Base-by-base conservation (phyloP, 352 stramenopile species). In the Phytophthora tubulina region DNA sequence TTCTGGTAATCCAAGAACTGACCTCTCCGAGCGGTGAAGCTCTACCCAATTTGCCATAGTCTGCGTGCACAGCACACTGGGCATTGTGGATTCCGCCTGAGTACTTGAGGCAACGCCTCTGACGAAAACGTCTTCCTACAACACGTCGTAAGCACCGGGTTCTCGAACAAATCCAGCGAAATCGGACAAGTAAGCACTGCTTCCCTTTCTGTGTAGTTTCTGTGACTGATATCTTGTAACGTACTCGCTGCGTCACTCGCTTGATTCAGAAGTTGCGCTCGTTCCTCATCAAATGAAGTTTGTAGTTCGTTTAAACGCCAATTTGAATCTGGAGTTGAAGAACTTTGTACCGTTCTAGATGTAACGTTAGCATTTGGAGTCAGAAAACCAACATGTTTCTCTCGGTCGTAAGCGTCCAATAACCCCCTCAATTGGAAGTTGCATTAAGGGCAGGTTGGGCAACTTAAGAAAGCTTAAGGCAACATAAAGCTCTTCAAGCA, bases 41-140 rank as follows among this genome's bases (percentile, higher is more conserved):
- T 74, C 64, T 8, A 74, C 70, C 49, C 70, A 41, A 4, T 58
- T 69, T 46, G 64, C 64, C 42, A 78, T 52, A 49, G 70, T 56
- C 35, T 21, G 27, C 51, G 36, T 14, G 58, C 32, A 33, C 64
- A 52, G 41, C 70, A 78, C 9, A 77, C 39, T 2, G 70, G 64
- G 41, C 70, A 78, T 32, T 48, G 44, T 3, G 39, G n/a, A 33
- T 59, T 70, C 6, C 31, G 45, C 5, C 17, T 38, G 7, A 78
- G 35, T n/a, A 45, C 57, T 59, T 70, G 57, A 4, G 10, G 13
- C 38, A 77, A 42, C 1, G 64, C 21, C 9, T 30, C 44, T 6
- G 57, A 73, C 14, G 70, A 77, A 30, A 77, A 77, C 0, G 63
- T 77, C 27, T 73, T 77, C 3, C 70, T 59, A 32, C 63, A 77